Conservation (phyloP, 257 asterid genomes). For the Capsicum pubescens region DNA sequence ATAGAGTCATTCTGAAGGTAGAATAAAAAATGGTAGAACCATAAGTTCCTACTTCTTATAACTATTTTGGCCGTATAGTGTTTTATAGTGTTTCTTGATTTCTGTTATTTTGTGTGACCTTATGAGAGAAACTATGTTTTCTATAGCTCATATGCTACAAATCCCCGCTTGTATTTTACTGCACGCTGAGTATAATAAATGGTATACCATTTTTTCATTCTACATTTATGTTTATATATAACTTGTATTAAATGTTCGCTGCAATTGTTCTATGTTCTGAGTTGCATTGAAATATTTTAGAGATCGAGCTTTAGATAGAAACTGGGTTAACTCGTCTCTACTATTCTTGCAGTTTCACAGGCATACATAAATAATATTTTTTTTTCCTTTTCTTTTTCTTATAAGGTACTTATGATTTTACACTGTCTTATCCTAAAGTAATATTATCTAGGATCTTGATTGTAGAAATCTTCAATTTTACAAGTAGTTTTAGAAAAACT, state of each 20-base stretch:
- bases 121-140: background rate
- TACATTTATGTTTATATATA: background rate
- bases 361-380: background rate
- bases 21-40: background rate
- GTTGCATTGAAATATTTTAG: background rate
- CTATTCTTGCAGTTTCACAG: background rate
- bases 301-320: background rate
- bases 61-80: background rate
- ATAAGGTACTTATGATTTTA: background rate
- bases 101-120: background rate
- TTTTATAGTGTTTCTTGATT: background rate
- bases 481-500: background rate
- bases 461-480: background rate
- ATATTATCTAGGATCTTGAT: background rate
- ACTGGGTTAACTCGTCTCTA: background rate
- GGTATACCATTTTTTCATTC: background rate
- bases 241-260: background rate
- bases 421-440: background rate
- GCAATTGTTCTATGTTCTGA: background rate
- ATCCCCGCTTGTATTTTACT: background rate
- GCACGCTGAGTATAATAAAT: constrained; percentile 2
- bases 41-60: background rate
- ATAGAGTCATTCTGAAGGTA: background rate
- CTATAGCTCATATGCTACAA: constrained; percentile 1
- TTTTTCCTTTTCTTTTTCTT: background rate